phyloP scores from a whole-genome alignment of 805 yeast species.

The Candida broadrunensis region DNA sequence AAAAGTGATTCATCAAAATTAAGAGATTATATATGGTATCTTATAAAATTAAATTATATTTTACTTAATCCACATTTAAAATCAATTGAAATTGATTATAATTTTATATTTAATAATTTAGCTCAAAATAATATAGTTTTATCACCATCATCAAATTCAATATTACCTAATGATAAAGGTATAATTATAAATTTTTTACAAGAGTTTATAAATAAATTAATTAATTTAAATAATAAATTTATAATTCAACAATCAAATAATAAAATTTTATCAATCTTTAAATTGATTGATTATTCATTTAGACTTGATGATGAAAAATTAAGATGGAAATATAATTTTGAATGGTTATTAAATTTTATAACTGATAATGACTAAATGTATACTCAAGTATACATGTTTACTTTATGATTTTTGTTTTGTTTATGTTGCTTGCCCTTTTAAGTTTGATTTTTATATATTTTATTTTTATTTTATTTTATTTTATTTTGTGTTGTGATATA shows the following conservation, averaged over 20 bases:
- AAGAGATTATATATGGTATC: conserved; percentile 27
- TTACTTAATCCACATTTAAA: conserved; percentile 8
- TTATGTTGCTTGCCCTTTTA: too few relatives aligned
- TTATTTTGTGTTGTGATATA: too few relatives aligned
- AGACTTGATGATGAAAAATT: conserved; percentile 13
- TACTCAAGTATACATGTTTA: too few relatives aligned
- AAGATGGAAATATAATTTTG: conserved; percentile 16
- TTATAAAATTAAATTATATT: conserved; percentile 22
- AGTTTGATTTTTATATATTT: too few relatives aligned
- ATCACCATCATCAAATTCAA: neutral
- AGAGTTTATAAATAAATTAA: conserved; percentile 16
- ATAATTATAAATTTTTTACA: conserved; percentile 18
- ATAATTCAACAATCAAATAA: conserved; percentile 6
- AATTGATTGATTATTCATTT: conserved; percentile 16
- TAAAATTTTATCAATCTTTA: conserved; percentile 13
- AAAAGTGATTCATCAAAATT: conserved; percentile 24
- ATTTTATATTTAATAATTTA: conserved; percentile 6
- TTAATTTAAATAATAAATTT: conserved; percentile 8
- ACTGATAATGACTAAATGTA: neutral
- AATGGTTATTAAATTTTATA: conserved; percentile 10
- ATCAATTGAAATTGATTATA: conserved; percentile 10
- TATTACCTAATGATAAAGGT: conserved; percentile 18
- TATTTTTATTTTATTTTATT: too few relatives aligned
- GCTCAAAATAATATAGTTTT: neutral
- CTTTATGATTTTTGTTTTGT: too few relatives aligned